Conservation (phyloP, 805 yeast genomes). For the Millerozyma miso region DNA sequence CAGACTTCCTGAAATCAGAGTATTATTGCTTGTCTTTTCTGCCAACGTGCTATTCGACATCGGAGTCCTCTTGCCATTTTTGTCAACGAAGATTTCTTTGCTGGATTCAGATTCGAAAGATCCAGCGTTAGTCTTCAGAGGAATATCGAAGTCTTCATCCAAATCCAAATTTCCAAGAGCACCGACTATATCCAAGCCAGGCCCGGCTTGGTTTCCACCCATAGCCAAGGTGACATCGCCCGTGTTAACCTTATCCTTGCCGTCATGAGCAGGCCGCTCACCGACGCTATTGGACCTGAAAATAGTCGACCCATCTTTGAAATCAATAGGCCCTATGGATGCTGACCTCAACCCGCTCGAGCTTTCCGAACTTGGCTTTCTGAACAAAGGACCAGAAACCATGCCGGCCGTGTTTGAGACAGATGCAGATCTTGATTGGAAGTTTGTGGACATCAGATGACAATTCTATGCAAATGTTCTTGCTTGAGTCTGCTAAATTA, state of each 20-base stretch:
- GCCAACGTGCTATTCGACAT: neutral
- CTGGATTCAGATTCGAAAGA: neutral
- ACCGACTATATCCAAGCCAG: slow-evolving; percentile 42
- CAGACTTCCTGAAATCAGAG: neutral
- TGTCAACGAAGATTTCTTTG: neutral
- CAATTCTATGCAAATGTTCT: no score
- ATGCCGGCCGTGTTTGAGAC: slow-evolving; percentile 9
- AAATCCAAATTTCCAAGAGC: slow-evolving; percentile 45
- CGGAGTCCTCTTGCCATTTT: neutral
- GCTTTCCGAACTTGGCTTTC: slow-evolving; percentile 1
- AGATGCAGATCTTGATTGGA: slow-evolving; percentile 21
- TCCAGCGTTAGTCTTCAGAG: neutral
- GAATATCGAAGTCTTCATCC: slow-evolving; percentile 31
- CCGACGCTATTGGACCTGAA: slow-evolving; percentile 13
- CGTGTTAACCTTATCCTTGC: neutral
- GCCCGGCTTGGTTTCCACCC: neutral
- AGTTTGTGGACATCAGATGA: slow-evolving; percentile 13
- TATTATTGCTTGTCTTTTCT: neutral
- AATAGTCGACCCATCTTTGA: slow-evolving; percentile 22
- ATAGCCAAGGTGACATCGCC: slow-evolving; percentile 3
- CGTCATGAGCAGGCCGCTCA: neutral
- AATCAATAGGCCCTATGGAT: slow-evolving; percentile 20
- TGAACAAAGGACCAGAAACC: neutral
- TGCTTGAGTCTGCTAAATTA: no score
- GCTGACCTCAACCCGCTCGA: slow-evolving; percentile 8